A percentile compares a stretch with the other conserved stretches of the same genome.
These are phyloP conservation scores for Aureobasidium leucospermi DNA, from an alignment of 2,329 filamentous ascomycete species.

Conservation along the genomic window DNA sequence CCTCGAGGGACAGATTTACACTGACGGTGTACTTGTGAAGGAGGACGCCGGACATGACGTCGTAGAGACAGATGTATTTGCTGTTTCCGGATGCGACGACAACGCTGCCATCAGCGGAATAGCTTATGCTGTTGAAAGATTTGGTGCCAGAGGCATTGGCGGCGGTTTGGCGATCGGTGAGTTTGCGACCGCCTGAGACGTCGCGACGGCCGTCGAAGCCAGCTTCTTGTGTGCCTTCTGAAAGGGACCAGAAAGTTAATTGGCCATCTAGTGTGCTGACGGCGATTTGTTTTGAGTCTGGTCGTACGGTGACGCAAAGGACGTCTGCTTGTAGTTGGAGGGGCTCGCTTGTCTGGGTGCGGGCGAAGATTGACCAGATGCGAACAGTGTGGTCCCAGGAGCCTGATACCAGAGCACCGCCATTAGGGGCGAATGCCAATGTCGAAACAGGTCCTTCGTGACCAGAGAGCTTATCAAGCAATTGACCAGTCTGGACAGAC, in stretches of 20 bases:
- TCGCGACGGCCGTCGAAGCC: slow-evolving; percentile 86
- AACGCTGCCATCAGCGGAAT: slow-evolving; percentile 87
- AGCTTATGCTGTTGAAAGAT: slow-evolving; percentile 77
- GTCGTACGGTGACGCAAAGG: slow-evolving; percentile 75
- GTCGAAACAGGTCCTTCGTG: slow-evolving; percentile 92
- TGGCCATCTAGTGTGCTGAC: slow-evolving; percentile 91
- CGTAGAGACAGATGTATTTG: slow-evolving; percentile 98
- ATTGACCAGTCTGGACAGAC: slow-evolving; percentile 95
- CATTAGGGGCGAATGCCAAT: slow-evolving; percentile 81
- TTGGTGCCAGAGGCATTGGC: slow-evolving; percentile 89
- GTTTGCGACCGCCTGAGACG: slow-evolving; percentile 82
- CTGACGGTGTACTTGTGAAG: slow-evolving; percentile 95
- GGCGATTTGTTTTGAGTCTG: slow-evolving; percentile 84
- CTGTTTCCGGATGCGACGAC: slow-evolving; percentile 88
- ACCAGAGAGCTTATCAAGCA: slow-evolving; percentile 82
- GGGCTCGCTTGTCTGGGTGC: slow-evolving; percentile 91
- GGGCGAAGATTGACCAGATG: slow-evolving; percentile 90
- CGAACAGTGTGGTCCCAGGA: slow-evolving; percentile 96
- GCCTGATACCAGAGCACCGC: slow-evolving; percentile 74
- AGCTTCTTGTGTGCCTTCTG: slow-evolving; percentile 76
- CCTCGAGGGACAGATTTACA: slow-evolving; percentile 88
- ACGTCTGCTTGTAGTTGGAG: slow-evolving; percentile 89
- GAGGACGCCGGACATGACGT: slow-evolving; percentile 83
- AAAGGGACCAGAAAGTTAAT: slow-evolving; percentile 88
- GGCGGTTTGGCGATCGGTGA: slow-evolving; percentile 80